A percentile compares a stretch with the other conserved stretches of the same genome.
Conservation (phyloP, 1,139 yeast genomes). For the Debaryomyces fabryi region DNA sequence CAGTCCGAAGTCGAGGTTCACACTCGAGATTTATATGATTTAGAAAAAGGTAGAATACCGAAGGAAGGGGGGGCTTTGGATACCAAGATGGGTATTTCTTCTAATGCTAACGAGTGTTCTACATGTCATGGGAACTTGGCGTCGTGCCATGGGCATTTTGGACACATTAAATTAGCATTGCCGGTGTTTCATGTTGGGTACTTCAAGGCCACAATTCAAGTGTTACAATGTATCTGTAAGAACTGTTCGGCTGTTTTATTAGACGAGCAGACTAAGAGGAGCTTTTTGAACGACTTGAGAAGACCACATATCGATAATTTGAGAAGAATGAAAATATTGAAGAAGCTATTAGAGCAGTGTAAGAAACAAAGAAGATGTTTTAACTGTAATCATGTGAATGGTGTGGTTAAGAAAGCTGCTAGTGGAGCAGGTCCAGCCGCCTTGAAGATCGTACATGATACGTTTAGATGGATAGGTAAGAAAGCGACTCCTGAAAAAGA, state of each 20-base stretch:
- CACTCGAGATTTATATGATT: slow-evolving; percentile 88
- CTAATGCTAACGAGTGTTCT: slow-evolving; percentile 78
- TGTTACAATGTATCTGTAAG: slow-evolving; percentile 90
- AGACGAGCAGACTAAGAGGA: slow-evolving; percentile 70
- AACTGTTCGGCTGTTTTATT: slow-evolving; percentile 79
- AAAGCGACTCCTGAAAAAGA: slow-evolving; percentile 83
- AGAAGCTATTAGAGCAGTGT: slow-evolving; percentile 85
- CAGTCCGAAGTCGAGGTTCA: slow-evolving; percentile 94
- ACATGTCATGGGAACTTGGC: slow-evolving; percentile 94
- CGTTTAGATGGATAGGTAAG: slow-evolving; percentile 94
- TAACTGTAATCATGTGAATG: slow-evolving; percentile 85
- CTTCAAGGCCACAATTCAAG: slow-evolving; percentile 87
- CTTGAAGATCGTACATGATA: slow-evolving; percentile 90
- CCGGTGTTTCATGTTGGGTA: slow-evolving; percentile 99
- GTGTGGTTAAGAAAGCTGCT: slow-evolving; percentile 97
- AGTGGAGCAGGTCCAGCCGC: slow-evolving; percentile 92
- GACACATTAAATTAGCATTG: slow-evolving; percentile 86
- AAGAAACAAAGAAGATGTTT: slow-evolving; percentile 92
- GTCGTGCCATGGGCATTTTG: slow-evolving; percentile 98
- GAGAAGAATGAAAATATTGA: slow-evolving; percentile 86
- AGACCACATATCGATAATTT: slow-evolving; percentile 89
- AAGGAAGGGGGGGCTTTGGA: slow-evolving; percentile 88
- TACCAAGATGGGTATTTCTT: slow-evolving; percentile 90
- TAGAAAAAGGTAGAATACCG: slow-evolving; percentile 80
- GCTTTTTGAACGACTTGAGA: slow-evolving; percentile 73